These are phyloP conservation scores for Populus tomentosa DNA, from an alignment of 441 rosid genomes.

Conservation along the genomic window DNA sequence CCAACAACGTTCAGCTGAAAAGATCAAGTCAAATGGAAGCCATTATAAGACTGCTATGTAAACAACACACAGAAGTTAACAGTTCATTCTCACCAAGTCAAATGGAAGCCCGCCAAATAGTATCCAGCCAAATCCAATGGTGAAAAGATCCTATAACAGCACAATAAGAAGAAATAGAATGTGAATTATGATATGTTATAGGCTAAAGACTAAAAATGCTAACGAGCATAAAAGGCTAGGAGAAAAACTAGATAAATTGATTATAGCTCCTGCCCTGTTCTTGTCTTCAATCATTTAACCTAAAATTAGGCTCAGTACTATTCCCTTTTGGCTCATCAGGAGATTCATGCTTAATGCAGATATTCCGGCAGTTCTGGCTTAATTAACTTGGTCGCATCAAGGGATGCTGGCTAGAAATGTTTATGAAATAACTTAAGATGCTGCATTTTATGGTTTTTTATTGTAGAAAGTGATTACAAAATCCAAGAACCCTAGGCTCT, in stretches of 20 bases:
- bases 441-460: neutral
- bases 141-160: slow-evolving; percentile 64
- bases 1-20: slow-evolving; percentile 56
- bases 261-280: neutral
- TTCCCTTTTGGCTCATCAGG: neutral
- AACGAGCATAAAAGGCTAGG: neutral
- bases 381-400: neutral
- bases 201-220: neutral
- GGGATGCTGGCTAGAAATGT: neutral
- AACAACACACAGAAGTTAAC: neutral
- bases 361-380: neutral
- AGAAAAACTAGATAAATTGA: neutral
- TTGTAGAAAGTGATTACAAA: neutral
- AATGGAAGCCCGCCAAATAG: slow-evolving; percentile 92
- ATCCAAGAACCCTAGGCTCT: neutral
- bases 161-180: slow-evolving; percentile 3
- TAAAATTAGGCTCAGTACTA: neutral
- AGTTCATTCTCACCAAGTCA: slow-evolving; percentile 57
- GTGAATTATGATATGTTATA: neutral
- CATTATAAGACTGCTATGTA: neutral
- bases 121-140: slow-evolving; percentile 84
- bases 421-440: neutral
- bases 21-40: no score
- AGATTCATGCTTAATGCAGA: neutral
- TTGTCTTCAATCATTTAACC: neutral